Evolutionary conservation across 2,329 filamentous ascomycete genomes (phyloP).

Genomic region (Cryphonectria japonica): DNA sequence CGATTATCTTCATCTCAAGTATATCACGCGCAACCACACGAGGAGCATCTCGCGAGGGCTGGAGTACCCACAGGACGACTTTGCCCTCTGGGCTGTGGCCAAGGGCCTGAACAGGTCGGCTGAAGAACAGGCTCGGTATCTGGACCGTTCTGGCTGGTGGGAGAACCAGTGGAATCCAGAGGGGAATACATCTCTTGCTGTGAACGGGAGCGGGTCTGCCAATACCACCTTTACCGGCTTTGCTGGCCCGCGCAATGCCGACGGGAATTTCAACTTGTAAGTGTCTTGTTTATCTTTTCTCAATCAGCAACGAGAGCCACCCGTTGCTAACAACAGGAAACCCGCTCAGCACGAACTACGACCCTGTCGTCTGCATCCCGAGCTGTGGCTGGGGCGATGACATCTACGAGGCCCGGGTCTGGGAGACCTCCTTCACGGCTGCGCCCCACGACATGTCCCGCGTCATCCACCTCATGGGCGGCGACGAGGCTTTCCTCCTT

Average conservation of each 20-base stretch:
- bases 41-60: slow-evolving; percentile 54
- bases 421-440: slow-evolving; percentile 21
- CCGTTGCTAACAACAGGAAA: background rate
- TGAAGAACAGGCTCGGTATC: slow-evolving; percentile 4
- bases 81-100: slow-evolving; percentile 55
- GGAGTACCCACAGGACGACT: slow-evolving; percentile 59
- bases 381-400: slow-evolving; percentile 21
- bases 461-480: slow-evolving; percentile 22
- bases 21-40: slow-evolving; percentile 52
- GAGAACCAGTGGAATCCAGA: slow-evolving; percentile 22
- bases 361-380: slow-evolving; percentile 13
- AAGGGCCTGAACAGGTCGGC: slow-evolving; percentile 10
- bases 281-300: background rate
- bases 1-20: slow-evolving; percentile 55
- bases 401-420: slow-evolving; percentile 22
- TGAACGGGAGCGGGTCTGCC: background rate
- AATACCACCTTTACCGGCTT: slow-evolving; percentile 16
- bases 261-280: slow-evolving; percentile 16
- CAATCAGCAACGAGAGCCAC: background rate
- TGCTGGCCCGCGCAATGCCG: slow-evolving; percentile 18
- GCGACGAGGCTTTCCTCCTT: slow-evolving; percentile 21
- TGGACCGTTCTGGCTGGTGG: slow-evolving; percentile 18
- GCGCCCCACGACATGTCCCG: slow-evolving; percentile 23
- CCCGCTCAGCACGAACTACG: slow-evolving; percentile 9
- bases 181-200: slow-evolving; percentile 9